These are phyloP conservation scores for Fraxinus velutina DNA, from an alignment of 305 asterid genomes.

Conservation along the genomic window DNA sequence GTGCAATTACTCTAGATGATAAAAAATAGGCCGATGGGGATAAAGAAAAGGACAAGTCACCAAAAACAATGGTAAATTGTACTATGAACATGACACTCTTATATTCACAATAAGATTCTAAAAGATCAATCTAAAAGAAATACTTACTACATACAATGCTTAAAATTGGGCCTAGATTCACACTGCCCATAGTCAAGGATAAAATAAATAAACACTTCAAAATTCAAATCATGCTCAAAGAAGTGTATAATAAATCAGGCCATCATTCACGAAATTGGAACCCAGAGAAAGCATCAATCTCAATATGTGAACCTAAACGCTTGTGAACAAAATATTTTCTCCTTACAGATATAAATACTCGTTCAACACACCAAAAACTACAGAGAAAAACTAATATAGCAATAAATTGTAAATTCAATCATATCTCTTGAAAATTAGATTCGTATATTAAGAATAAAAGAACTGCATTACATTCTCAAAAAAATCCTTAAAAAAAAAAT, in stretches of 20 bases:
- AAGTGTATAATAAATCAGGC: background rate
- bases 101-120: constrained; percentile 16
- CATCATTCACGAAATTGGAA: background rate
- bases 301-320: background rate
- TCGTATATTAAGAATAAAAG: background rate
- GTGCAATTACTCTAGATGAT: constrained; percentile 22
- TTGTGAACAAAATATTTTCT: background rate
- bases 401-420: background rate
- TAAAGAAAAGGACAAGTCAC: constrained; percentile 45
- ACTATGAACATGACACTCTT: constrained; percentile 37
- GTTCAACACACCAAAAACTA: background rate
- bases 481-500: background rate
- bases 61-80: constrained; percentile 31
- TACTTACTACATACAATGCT: background rate
- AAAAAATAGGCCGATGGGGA: constrained; percentile 24
- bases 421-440: background rate
- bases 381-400: background rate
- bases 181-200: background rate
- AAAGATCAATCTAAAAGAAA: background rate
- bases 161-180: background rate
- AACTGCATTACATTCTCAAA: background rate
- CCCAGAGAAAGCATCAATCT: background rate
- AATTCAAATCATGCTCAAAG: background rate
- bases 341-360: background rate
- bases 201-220: background rate